Conservation (phyloP, 306 rosid genomes). For the Dicorynia guianensis region DNA sequence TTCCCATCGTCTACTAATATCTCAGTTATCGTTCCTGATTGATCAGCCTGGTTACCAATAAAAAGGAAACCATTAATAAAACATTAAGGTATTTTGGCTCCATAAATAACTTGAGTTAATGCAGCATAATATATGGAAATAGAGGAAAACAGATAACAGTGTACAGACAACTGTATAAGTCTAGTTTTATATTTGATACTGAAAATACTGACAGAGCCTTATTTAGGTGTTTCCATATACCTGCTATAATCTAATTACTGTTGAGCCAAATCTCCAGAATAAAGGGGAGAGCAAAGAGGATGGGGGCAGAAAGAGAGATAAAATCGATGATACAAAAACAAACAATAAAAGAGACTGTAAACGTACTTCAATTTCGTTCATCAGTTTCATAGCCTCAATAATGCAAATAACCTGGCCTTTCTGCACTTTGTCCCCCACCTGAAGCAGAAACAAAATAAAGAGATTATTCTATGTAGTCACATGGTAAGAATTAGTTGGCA, state of each 20-base stretch:
- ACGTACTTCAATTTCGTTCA: conserved; percentile 96
- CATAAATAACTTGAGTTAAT: conserved; percentile 8
- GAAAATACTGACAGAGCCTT: conserved; percentile 15
- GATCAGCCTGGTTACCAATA: conserved; percentile 75
- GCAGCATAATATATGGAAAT: background rate
- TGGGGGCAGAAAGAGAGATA: conserved; percentile 9
- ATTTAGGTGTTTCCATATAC: conserved; percentile 2
- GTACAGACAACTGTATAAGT: background rate
- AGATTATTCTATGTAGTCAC: background rate
- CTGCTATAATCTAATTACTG: background rate
- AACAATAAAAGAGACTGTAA: conserved; percentile 12
- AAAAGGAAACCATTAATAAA: conserved; percentile 19
- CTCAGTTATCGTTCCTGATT: conserved; percentile 80
- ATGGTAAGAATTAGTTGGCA: background rate
- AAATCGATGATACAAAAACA: conserved; percentile 9
- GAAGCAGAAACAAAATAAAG: conserved; percentile 44
- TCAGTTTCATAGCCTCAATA: conserved; percentile 95
- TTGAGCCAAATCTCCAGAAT: conserved; percentile 11
- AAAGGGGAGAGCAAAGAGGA: conserved; percentile 6
- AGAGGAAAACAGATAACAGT: conserved; percentile 11
- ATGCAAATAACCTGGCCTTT: conserved; percentile 92
- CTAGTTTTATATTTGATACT: background rate
- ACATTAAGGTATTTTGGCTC: background rate
- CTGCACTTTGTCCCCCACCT: conserved; percentile 95
- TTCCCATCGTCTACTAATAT: conserved; percentile 68